Conservation (phyloP, 75 land plant genomes). For the Chamaecyparis obtusa region DNA sequence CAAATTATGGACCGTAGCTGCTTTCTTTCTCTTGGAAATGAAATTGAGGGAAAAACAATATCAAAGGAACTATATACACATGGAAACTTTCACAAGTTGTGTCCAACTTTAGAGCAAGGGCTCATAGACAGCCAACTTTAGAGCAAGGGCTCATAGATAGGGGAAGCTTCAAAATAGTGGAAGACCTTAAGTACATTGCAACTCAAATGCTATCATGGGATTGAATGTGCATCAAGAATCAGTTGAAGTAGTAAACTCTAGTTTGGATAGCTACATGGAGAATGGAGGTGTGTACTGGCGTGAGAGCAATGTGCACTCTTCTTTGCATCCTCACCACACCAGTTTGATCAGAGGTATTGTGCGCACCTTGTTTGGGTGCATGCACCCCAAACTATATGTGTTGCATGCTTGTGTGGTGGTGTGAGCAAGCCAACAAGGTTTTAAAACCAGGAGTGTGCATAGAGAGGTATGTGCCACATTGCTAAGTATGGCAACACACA, state of each 20-base stretch:
- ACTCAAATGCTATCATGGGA: not conserved
- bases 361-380: too few relatives aligned
- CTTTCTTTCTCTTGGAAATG: not conserved
- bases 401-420: too few relatives aligned
- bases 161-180: conserved; percentile 3
- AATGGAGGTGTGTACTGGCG: not conserved
- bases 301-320: too few relatives aligned
- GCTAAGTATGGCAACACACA: too few relatives aligned
- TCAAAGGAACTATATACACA: not conserved
- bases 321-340: too few relatives aligned
- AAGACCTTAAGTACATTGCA: not conserved
- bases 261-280: not conserved
- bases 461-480: too few relatives aligned
- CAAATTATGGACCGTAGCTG: not conserved
- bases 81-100: not conserved
- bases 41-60: not conserved
- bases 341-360: too few relatives aligned
- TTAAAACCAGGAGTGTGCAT: too few relatives aligned
- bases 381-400: too few relatives aligned
- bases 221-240: not conserved
- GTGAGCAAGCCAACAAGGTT: too few relatives aligned
- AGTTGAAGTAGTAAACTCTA: not conserved
- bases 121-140: not conserved
- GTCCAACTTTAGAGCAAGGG: not conserved
- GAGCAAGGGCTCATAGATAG: too few relatives aligned